These are phyloP conservation scores for Pleodorina starrii DNA, from an alignment of 139 green algal genomes.

Conservation along the genomic window DNA sequence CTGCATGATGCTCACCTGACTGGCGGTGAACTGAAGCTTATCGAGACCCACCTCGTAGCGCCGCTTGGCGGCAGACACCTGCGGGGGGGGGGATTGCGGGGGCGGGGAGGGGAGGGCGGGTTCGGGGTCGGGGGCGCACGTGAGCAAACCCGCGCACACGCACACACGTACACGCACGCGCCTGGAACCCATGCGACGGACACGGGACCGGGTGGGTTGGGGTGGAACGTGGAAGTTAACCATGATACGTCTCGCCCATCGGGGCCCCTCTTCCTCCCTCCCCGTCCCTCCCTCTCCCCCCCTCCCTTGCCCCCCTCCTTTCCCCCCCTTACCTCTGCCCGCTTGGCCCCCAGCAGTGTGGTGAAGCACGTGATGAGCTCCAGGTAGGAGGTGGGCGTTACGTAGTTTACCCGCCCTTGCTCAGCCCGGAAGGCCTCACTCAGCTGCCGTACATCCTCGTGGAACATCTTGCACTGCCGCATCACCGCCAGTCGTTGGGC, in stretches of 20 bases:
- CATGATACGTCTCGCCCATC: no score
- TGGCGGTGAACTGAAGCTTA: conserved; percentile 78
- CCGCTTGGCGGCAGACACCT: conserved; percentile 72
- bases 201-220: background rate
- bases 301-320: background rate
- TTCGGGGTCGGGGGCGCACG: no score
- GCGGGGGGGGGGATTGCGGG: background rate
- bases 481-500: conserved; percentile 51
- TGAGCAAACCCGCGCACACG: no score
- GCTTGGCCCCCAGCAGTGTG: conserved; percentile 70
- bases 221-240: no score
- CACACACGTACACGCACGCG: no score
- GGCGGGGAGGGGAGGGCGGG: background rate
- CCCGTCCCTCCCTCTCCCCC: no score
- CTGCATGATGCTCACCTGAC: conserved; percentile 77
- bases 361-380: conserved; percentile 85
- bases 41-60: conserved; percentile 81
- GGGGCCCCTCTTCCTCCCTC: no score
- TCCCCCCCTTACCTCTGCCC: conserved; percentile 55
- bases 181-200: no score
- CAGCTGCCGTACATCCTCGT: conserved; percentile 61
- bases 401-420: conserved; percentile 86
- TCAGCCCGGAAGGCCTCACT: conserved; percentile 61
- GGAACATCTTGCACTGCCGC: conserved; percentile 71
- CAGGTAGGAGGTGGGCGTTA: conserved; percentile 88